phyloP scores from a whole-genome alignment of 441 rosid species.

The Hura crepitans region DNA sequence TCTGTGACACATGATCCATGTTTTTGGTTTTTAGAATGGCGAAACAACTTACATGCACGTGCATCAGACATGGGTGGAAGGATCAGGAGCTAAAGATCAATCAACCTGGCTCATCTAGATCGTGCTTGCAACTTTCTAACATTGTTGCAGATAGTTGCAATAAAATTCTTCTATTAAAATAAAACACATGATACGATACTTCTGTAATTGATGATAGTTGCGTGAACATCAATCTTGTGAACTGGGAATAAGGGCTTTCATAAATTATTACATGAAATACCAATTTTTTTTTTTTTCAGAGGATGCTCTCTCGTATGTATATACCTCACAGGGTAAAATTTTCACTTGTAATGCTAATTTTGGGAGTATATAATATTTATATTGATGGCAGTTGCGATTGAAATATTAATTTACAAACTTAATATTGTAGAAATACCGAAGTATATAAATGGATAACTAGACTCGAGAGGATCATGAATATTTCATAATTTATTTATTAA shows the following conservation, averaged over 20 bases:
- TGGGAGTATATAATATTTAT: too few species aligned
- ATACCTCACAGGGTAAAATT: neutral
- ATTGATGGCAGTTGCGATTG: too few species aligned
- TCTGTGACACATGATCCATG: neutral
- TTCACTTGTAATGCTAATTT: neutral
- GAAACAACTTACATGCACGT: conserved; percentile 50
- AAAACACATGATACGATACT: conserved; percentile 4
- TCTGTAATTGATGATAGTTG: conserved; percentile 1
- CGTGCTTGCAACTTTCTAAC: neutral
- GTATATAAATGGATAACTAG: too few species aligned
- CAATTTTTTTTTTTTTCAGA: neutral
- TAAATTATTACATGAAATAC: neutral
- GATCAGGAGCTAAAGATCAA: conserved; percentile 39
- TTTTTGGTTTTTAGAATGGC: conserved; percentile 28
- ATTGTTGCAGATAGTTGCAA: neutral
- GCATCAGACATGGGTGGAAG: conserved; percentile 68
- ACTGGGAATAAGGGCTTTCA: neutral
- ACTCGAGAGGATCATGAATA: too few species aligned
- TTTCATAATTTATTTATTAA: too few species aligned
- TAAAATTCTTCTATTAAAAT: neutral
- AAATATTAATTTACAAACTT: too few species aligned
- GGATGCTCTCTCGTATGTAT: neutral
- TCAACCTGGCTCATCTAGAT: conserved; percentile 41
- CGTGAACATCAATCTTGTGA: conserved; percentile 11
- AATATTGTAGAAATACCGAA: too few species aligned